A percentile compares a stretch with the other conserved stretches of the same genome.
phyloP scores from a whole-genome alignment of 2,329 filamentous ascomycete species.

The Fusarium sp. region DNA sequence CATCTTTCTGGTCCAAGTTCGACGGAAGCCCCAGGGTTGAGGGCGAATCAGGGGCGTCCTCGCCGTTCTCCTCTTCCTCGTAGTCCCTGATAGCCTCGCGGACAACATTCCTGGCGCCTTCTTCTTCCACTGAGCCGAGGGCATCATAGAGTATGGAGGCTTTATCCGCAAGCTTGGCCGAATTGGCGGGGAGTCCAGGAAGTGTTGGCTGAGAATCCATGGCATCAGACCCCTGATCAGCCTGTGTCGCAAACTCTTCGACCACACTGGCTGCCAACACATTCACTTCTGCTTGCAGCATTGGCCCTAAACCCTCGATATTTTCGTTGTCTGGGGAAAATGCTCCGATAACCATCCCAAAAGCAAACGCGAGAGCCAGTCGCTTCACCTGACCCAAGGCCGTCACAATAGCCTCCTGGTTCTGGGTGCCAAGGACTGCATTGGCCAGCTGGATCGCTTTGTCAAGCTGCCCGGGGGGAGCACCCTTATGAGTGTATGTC shows the following conservation, averaged over 20 bases:
- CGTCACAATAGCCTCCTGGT: not conserved
- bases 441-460: not conserved
- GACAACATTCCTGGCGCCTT: accelerated
- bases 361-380: not conserved
- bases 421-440: not conserved
- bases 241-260: not conserved
- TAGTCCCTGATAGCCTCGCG: not conserved
- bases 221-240: not conserved
- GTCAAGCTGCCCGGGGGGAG: too few species aligned
- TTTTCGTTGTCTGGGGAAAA: not conserved
- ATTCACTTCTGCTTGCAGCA: not conserved
- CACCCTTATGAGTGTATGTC: too few species aligned
- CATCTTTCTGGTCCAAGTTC: not conserved
- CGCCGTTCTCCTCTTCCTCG: not conserved
- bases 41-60: not conserved
- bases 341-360: not conserved
- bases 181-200: not conserved
- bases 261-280: not conserved
- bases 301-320: not conserved
- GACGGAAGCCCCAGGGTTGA: not conserved
- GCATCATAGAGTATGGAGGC: not conserved
- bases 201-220: not conserved
- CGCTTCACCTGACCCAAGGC: not conserved
- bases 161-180: not conserved
- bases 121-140: not conserved